A percentile compares a stretch with the other conserved stretches of the same genome.
Conservation (phyloP, 345 rosid species). For the Eucalyptus fibrosa region DNA sequence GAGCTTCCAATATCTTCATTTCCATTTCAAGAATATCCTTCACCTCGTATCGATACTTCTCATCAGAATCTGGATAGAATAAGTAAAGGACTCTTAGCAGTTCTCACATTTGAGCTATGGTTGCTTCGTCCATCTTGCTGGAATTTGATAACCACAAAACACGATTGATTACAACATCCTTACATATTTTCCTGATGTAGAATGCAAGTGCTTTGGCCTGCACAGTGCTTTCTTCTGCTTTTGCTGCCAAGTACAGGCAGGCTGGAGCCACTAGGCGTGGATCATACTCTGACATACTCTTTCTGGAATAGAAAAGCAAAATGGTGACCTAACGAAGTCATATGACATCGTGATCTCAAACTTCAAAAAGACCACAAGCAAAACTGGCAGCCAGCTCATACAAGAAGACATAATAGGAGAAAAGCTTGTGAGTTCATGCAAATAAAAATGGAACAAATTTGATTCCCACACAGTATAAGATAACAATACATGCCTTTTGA, state of each 20-base stretch:
- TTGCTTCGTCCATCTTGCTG: background rate
- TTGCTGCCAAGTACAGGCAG: conserved; percentile 94
- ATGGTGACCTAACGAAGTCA: background rate
- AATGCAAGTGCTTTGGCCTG: conserved; percentile 74
- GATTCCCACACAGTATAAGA: background rate
- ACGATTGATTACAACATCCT: background rate
- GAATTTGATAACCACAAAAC: background rate
- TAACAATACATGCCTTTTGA: background rate
- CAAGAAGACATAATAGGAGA: background rate
- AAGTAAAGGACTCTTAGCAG: conserved; percentile 3
- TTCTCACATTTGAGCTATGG: background rate
- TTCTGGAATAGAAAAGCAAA: conserved; percentile 30
- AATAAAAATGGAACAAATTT: background rate
- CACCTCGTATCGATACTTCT: conserved; percentile 63
- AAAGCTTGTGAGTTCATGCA: background rate
- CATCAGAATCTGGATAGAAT: conserved; percentile 58
- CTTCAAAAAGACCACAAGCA: background rate
- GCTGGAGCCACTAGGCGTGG: conserved; percentile 92
- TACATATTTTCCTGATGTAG: conserved; percentile 60
- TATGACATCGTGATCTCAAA: background rate
- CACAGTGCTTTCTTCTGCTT: conserved; percentile 96
- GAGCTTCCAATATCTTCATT: conserved; percentile 94
- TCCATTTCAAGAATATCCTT: conserved; percentile 97
- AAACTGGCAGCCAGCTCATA: background rate
- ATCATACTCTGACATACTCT: conserved; percentile 84